phyloP scores from a whole-genome alignment of 352 stramenopile genomes.

The Globisporangium polare region DNA sequence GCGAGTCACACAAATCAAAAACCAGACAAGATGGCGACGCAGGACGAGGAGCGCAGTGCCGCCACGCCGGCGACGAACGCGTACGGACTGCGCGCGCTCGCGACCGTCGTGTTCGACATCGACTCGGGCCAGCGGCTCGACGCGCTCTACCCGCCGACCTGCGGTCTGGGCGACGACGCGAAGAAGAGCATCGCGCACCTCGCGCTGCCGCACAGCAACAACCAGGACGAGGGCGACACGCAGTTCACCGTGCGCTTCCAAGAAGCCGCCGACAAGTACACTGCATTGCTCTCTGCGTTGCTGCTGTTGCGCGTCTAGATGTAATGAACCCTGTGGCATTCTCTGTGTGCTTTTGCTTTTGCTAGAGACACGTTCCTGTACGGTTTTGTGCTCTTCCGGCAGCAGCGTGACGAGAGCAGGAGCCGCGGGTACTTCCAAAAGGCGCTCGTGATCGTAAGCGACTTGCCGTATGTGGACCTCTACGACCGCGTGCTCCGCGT shows the following conservation, averaged over 20 bases:
- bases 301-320: neutral
- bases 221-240: conserved; percentile 82
- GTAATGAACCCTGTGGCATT: neutral
- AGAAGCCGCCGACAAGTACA: conserved; percentile 29
- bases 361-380: conserved; percentile 48
- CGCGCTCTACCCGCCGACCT: conserved; percentile 44
- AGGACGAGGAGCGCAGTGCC: neutral
- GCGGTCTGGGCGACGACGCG: conserved; percentile 41
- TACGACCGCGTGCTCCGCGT: conserved; percentile 71
- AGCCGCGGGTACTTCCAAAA: conserved; percentile 83
- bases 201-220: conserved; percentile 84
- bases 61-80: neutral
- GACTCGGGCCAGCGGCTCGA: conserved; percentile 73
- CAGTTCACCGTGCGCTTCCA: conserved; percentile 80
- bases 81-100: conserved; percentile 59
- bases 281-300: neutral
- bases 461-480: conserved; percentile 70
- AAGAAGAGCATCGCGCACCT: conserved; percentile 71
- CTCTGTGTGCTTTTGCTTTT: conserved; percentile 1
- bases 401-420: conserved; percentile 65
- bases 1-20: neutral
- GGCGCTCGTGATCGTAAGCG: conserved; percentile 72
- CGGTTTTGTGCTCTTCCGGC: conserved; percentile 83
- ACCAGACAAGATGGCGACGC: conserved; percentile 1
- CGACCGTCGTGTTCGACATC: conserved; percentile 81